Conservation (phyloP, 1,284 basidiomycete species). For the Trametes polyzona region DNA sequence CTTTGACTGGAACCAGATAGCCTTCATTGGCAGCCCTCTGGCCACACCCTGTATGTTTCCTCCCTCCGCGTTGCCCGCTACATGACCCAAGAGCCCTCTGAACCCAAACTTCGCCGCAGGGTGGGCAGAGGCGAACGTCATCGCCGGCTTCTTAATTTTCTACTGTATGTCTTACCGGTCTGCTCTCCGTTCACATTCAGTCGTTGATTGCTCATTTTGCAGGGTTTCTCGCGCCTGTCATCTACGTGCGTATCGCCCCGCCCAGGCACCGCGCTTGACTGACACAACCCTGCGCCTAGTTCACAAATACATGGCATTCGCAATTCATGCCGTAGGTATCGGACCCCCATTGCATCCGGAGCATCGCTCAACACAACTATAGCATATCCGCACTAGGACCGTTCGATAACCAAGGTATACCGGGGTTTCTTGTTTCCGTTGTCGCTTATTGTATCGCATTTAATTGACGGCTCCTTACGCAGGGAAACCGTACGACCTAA, state of each 20-base stretch:
- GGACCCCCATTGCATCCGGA: not conserved
- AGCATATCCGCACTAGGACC: slow-evolving; percentile 58
- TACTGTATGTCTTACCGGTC: slow-evolving; percentile 48
- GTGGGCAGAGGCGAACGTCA: slow-evolving; percentile 85
- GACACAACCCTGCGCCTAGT: slow-evolving; percentile 37
- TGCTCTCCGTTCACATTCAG: not conserved
- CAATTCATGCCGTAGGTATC: slow-evolving; percentile 45
- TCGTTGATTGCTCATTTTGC: not conserved
- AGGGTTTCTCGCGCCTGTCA: slow-evolving; percentile 71
- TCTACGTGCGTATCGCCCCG: slow-evolving; percentile 44
- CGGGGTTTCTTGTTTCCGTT: not conserved
- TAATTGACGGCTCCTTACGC: not conserved
- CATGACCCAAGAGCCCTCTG: not conserved
- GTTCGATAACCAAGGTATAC: slow-evolving; percentile 65
- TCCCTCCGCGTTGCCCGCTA: not conserved
- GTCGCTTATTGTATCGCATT: not conserved
- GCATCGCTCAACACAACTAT: not conserved
- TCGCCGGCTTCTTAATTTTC: slow-evolving; percentile 78
- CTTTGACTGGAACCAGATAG: slow-evolving; percentile 78
- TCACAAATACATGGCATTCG: slow-evolving; percentile 65
- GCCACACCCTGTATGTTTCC: slow-evolving; percentile 37
- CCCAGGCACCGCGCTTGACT: not conserved
- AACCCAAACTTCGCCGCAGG: slow-evolving; percentile 21
- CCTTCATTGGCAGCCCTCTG: slow-evolving; percentile 60
- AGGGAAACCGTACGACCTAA: slow-evolving; percentile 63